Evolutionary conservation across 169 alveolate genomes (phyloP).

Genomic region (Plasmodium vivax): DNA sequence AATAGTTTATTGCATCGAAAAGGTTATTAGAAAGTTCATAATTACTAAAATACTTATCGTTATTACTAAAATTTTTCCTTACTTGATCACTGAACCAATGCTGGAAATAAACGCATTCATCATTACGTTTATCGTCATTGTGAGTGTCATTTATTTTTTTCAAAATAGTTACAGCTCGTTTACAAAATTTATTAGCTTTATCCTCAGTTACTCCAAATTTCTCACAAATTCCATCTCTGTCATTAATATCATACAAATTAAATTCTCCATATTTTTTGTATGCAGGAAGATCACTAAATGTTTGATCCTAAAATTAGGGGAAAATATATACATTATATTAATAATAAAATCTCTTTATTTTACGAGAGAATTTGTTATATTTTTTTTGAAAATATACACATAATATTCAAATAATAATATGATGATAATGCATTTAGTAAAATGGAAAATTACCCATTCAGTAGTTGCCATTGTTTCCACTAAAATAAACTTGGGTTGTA

Average conservation of each 20-base stretch:
- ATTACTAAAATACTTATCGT: background rate
- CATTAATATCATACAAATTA: no score
- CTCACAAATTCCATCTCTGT: no score
- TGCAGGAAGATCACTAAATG: background rate
- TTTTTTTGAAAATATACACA: background rate
- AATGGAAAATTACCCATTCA: background rate
- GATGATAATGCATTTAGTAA: background rate
- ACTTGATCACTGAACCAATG: background rate
- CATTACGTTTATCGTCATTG: background rate
- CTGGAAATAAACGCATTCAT: background rate
- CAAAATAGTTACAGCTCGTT: background rate
- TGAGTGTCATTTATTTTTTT: background rate
- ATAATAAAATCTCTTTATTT: background rate
- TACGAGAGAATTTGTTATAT: background rate
- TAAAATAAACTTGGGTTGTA: background rate
- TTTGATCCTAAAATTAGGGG: background rate
- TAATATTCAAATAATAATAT: background rate
- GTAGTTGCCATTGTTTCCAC: background rate
- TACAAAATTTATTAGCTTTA: background rate
- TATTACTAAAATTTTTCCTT: background rate
- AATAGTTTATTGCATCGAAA: background rate
- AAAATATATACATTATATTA: background rate
- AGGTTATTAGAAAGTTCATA: background rate
- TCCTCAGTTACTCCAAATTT: no score
- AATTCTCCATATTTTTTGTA: background rate